Evolutionary conservation across 1,139 yeast species (phyloP).

Genomic region (Debaryomycetaceae sp.): DNA sequence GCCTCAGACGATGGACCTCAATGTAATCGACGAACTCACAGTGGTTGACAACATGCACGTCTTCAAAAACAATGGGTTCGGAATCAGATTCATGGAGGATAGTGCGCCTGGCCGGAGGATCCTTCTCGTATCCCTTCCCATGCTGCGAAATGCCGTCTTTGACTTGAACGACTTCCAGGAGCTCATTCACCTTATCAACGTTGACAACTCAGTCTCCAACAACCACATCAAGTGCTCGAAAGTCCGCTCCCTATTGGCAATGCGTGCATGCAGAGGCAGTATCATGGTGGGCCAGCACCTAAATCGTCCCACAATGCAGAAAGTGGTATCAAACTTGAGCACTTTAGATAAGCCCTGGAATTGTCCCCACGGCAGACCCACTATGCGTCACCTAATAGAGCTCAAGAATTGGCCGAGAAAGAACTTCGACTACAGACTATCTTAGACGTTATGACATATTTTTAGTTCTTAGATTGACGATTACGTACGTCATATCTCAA

Average conservation of each 20-base stretch:
- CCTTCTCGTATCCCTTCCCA: conserved; percentile 61
- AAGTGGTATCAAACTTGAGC: conserved; percentile 65
- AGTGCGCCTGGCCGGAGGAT: conserved; percentile 57
- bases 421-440: neutral
- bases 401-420: conserved; percentile 39
- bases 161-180: conserved; percentile 71
- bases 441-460: neutral
- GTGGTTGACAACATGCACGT: conserved; percentile 56
- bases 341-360: conserved; percentile 92
- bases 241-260: conserved; percentile 78
- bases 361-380: conserved; percentile 98
- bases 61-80: conserved; percentile 76
- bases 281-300: conserved; percentile 89
- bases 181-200: conserved; percentile 56
- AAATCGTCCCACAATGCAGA: conserved; percentile 54
- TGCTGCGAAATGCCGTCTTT: conserved; percentile 67
- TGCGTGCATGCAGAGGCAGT: conserved; percentile 91
- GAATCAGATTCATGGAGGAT: conserved; percentile 43
- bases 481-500: neutral
- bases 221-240: conserved; percentile 64
- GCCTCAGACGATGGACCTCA: conserved; percentile 63
- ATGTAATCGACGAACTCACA: conserved; percentile 72
- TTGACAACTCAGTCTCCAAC: conserved; percentile 17
- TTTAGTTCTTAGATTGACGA: neutral
- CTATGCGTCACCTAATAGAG: conserved; percentile 84